Evolutionary conservation across 2,329 filamentous ascomycete species (phyloP), one percentile per base, ranked within the genome.

Genomic region (Dactylonectria estremocensis): DNA sequence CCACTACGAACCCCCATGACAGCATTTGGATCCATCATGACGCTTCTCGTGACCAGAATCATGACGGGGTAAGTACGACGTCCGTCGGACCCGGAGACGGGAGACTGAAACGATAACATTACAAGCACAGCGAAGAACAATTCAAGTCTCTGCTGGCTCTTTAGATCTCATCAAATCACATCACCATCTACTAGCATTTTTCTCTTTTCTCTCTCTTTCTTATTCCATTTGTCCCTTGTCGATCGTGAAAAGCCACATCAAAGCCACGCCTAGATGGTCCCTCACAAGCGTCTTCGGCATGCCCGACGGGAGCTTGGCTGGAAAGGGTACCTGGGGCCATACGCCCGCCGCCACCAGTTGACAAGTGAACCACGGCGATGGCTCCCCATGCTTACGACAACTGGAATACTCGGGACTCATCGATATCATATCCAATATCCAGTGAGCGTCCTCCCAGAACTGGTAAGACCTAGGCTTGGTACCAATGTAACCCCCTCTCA

Each of bases 271-370:
- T 50, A 40, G 20, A 24, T 28, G 59, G 18, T 10, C 45, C 20
- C 35, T 35, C 60, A 28, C 24, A 28, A 28, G 40, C 6, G 55
- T 58, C 46, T 7, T 58, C 61, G 61, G 61, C 61, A 37, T 58
- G 46, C 46, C 61, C 61, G 61, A 64, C 54, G 61, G 59, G 52
- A 54, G 28, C 50, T 54, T 55, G 50, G 28, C 59, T 46, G 14
- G 43, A 58, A 58, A 20, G 61, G 61, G 61, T 18, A 37, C 45
- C 28, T 52, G 24, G 40, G 10, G 52, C 50, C 49, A 46, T 62
- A 33, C 61, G 53, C 61, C 54, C 53, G 61, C 61, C 59, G 35
- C 49, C 37, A 54, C 24, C 52, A 43, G 52, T 18, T 45, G n/a
- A 53, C 11, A 49, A 53, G 22, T 35, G 49, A 31, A 20, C 49